Percentiles rank a stretch among this genome's conserved stretches.
phyloP scores from a whole-genome alignment of 108 stramenopile species.

The Skeletonema menzelii region DNA sequence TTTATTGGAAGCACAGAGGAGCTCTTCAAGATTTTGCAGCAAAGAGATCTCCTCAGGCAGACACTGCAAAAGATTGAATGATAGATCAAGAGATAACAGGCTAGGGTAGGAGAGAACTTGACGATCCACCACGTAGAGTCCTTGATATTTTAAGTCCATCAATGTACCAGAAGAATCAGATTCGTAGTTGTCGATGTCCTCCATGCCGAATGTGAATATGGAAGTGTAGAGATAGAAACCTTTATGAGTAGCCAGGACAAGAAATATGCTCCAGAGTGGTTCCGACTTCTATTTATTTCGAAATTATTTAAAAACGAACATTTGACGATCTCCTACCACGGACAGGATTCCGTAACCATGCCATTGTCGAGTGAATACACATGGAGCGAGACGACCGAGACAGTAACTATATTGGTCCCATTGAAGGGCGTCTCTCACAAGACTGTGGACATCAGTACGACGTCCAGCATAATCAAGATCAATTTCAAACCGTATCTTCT shows the following conservation, averaged over 20 bases:
- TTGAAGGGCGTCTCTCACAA: constrained; percentile 43
- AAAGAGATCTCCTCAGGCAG: constrained; percentile 23
- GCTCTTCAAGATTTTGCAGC: constrained; percentile 18
- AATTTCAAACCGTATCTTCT: constrained; percentile 38
- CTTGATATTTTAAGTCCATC: constrained; percentile 31
- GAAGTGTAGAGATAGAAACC: too few relatives aligned
- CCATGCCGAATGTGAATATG: too few relatives aligned
- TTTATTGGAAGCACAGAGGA: constrained; percentile 30
- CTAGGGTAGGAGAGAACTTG: constrained; percentile 18
- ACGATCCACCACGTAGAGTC: constrained; percentile 12
- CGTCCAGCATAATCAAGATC: constrained; percentile 28
- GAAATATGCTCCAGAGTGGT: too few relatives aligned
- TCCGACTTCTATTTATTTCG: too few relatives aligned
- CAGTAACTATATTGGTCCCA: constrained; percentile 24
- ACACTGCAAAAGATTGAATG: constrained; percentile 33
- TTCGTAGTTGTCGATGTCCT: constrained; percentile 24
- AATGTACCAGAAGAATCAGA: constrained; percentile 25
- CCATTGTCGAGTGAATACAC: constrained; percentile 33
- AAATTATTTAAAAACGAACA: too few relatives aligned
- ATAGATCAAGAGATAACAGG: constrained; percentile 19
- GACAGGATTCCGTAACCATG: too few relatives aligned
- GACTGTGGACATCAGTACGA: constrained; percentile 34
- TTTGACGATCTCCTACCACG: too few relatives aligned
- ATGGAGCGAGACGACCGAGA: constrained; percentile 26
- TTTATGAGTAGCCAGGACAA: too few relatives aligned